Conservation (phyloP, 495 filamentous ascomycete genomes). For the Aspergillus sclerotiicarbonarius region DNA sequence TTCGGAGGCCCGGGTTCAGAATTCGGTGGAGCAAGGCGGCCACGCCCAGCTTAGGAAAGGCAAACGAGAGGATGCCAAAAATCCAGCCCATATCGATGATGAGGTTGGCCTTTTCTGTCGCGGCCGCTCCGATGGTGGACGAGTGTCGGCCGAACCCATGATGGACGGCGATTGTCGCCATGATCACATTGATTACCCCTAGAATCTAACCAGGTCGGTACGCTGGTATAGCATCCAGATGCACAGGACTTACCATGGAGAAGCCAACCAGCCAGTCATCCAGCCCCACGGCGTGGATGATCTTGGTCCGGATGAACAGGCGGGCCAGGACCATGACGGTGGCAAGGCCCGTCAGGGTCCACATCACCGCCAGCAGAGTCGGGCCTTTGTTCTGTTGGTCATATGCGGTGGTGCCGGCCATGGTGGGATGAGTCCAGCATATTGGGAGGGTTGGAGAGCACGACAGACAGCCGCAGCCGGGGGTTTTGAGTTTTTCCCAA, state of each 20-base stretch:
- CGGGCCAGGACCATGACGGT: conserved; percentile 31
- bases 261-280: conserved; percentile 46
- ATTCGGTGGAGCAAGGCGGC: conserved; percentile 35
- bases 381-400: conserved; percentile 20
- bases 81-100: conserved; percentile 34
- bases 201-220: background rate
- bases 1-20: conserved; percentile 29
- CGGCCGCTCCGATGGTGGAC: background rate
- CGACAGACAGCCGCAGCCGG: no score
- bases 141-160: conserved; percentile 24
- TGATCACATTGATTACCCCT: conserved; percentile 22
- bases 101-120: conserved; percentile 17
- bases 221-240: background rate
- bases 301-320: conserved; percentile 42
- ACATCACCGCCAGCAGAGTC: conserved; percentile 36
- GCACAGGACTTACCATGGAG: conserved; percentile 34
- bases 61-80: conserved; percentile 40
- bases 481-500: no score
- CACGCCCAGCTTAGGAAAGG: conserved; percentile 41
- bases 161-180: conserved; percentile 23
- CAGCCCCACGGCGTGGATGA: conserved; percentile 37
- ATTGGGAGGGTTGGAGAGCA: background rate
- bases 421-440: background rate
- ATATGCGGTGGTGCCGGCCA: background rate
- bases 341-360: conserved; percentile 28